Base-by-base conservation (phyloP, 192 early-diverging fungal species). In the Backusella mclennaniae region DNA sequence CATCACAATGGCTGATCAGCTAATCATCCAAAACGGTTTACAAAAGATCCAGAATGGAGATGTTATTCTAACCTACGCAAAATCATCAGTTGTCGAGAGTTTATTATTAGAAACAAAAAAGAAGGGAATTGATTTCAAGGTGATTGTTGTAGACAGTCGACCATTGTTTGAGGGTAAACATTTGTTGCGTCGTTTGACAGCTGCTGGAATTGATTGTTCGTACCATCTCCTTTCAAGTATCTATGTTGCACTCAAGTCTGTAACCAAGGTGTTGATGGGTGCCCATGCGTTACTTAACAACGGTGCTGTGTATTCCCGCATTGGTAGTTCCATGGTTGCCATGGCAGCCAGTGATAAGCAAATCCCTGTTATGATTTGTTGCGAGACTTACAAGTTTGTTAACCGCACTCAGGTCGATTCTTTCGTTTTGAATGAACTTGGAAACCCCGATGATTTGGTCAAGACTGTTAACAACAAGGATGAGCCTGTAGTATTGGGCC, bases 351-450 rank as follows among this genome's bases (percentile, higher is more conserved):
- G 91, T 74, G 93, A 95, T 59, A 87, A 87, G 66, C 89, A 95
- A 80, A 89, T 98, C n/a, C 97, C 97, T 7, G 96, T 99, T 26
- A 96, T 99, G 83, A 95, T 96, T 6, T 88, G 92, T 69, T 96
- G 96, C 80, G 97, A 98, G 83, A 95, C 92, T 2, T 98, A 97
- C 85, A 99, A 99, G 86, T 99, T 99, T 75, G 91, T 90, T 72
- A 95, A 97, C 49, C 87, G 90, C 14, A 93, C 95, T 36, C 94
- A 97, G 82, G 84, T 99, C 23, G 98, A 99, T 84, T 95, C 96
- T 17, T 93, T 98, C 76, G 97, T 97, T 4, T 91, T 90, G 94
- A 99, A 99, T 83, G 98, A 99, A 83, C 89, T 97, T 73, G 96
- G 88, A n/a, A 89, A 95, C 80, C 93, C 96, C 1, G 94, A 97